Base-by-base conservation (phyloP, 2,329 filamentous ascomycete genomes). In the Trichoderma semiorbis region DNA sequence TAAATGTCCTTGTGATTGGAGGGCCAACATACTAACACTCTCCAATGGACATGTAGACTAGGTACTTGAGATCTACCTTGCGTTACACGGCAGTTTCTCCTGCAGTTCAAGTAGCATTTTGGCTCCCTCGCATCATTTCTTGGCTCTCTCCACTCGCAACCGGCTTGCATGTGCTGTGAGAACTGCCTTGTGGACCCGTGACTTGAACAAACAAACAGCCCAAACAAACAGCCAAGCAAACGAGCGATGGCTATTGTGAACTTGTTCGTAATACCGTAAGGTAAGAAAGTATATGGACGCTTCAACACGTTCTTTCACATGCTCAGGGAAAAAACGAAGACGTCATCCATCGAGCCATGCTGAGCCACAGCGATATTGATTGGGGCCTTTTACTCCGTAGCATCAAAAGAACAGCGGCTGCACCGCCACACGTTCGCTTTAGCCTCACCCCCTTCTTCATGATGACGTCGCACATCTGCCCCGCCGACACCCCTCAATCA, bases 391-490 rank as follows among this genome's bases (percentile, higher is more conserved):
- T n/a, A 1, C 39, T 43, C n/a, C 43, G 10, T 12, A 24, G 30
- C 4, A 18, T 39, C 39, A 10, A 3, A 39, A 50, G 43, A n/a
- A 24, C 11, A 12, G 18, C 30, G n/a, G 5, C 11, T 18, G 55
- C 68, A 71, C 72, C 63, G 72, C 72, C 68, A 73, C 69, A 71
- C 11, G 24, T 28, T 26, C 21, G 30, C 67, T 60, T 39, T 39
- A 64, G 58, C 66, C 67, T 60, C 61, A 43, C 69, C 61, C 67
- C 70, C 57, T 53, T 69, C 57, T 62, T 69, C 70, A 66, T 69
- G 72, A 73, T 73, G 72, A 73, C 72, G 72, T 73, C 65, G 62
- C 65, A 58, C 12, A 14, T 47, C 67, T 73, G 72, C 72, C 72
- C 72, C 72, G 70, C 72, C 55, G 32, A 65, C 71, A 65, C 71